Conservation (phyloP, 352 stramenopile species). For the Pythium scleroteichum region DNA sequence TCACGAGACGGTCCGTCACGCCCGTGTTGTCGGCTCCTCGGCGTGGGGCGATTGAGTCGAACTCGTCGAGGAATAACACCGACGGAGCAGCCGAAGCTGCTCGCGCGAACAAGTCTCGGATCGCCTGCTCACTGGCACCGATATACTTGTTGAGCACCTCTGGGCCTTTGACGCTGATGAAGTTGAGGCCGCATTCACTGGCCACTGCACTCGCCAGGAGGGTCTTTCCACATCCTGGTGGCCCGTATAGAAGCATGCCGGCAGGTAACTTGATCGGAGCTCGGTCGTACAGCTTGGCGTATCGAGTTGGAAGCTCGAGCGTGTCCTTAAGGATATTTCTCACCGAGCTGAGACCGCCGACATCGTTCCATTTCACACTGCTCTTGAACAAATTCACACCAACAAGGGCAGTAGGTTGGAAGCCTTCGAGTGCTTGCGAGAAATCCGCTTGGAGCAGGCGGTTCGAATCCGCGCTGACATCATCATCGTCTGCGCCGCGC, state of each 20-base stretch:
- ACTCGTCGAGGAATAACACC: slow-evolving; percentile 89
- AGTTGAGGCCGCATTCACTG: slow-evolving; percentile 87
- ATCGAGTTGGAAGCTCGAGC: slow-evolving; percentile 81
- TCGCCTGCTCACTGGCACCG: slow-evolving; percentile 87
- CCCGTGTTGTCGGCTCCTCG: slow-evolving; percentile 93
- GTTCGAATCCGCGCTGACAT: not conserved
- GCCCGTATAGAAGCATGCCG: slow-evolving; percentile 88
- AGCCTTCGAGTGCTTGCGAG: slow-evolving; percentile 69
- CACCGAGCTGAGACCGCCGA: slow-evolving; percentile 79
- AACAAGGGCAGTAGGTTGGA: slow-evolving; percentile 79
- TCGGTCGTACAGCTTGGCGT: slow-evolving; percentile 80
- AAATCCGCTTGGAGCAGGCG: slow-evolving; percentile 66
- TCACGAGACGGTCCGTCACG: slow-evolving; percentile 97
- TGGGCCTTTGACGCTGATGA: slow-evolving; percentile 90
- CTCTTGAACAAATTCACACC: slow-evolving; percentile 86
- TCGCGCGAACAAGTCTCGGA: slow-evolving; percentile 84
- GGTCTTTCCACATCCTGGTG: slow-evolving; percentile 91
- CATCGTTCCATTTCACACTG: slow-evolving; percentile 84
- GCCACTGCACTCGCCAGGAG: slow-evolving; percentile 85
- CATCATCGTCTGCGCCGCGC: not conserved
- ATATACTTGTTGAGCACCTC: slow-evolving; percentile 93
- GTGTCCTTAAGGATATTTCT: slow-evolving; percentile 89
- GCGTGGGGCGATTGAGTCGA: slow-evolving; percentile 95
- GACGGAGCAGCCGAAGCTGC: slow-evolving; percentile 76
- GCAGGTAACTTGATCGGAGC: slow-evolving; percentile 82